Percentiles rank a stretch among this genome's conserved stretches.
Evolutionary conservation across 2,329 filamentous ascomycete genomes (phyloP).

Genomic region (Aspergillus sp.): DNA sequence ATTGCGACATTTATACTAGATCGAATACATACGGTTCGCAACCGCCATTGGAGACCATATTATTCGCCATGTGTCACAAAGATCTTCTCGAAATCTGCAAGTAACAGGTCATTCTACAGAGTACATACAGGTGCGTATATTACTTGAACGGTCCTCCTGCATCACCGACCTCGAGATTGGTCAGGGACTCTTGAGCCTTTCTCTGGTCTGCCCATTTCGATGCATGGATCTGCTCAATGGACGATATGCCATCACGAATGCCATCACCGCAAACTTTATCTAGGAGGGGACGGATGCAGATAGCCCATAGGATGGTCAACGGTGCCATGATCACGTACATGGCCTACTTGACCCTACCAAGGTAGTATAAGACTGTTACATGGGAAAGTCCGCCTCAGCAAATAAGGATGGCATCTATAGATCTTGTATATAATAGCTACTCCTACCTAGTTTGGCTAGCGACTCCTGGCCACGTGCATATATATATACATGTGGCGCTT

Average conservation of each 20-base stretch:
- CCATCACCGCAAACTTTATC: conserved; percentile 45
- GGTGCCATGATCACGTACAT: conserved; percentile 78
- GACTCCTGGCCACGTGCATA: no score
- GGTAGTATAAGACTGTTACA: conserved; percentile 63
- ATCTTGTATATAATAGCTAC: no score
- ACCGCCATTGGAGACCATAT: no score
- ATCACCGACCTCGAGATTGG: background rate
- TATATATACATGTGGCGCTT: no score
- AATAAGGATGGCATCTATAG: background rate
- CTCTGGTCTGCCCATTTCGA: background rate
- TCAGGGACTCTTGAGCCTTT: background rate
- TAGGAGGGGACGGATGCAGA: conserved; percentile 76
- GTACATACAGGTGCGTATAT: no score
- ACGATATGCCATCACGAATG: conserved; percentile 8
- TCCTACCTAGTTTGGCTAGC: no score
- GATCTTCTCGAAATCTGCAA: no score
- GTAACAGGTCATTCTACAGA: no score
- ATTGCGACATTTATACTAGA: background rate
- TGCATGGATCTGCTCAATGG: conserved; percentile 5
- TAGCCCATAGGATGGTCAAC: conserved; percentile 75
- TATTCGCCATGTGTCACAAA: no score
- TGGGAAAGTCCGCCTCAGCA: conserved; percentile 49
- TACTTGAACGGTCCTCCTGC: no score
- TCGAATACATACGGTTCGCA: background rate
- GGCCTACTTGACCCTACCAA: conserved; percentile 72